Base-by-base conservation (phyloP, 768 basidiomycete species). In the Lactifluus subvellereus region DNA sequence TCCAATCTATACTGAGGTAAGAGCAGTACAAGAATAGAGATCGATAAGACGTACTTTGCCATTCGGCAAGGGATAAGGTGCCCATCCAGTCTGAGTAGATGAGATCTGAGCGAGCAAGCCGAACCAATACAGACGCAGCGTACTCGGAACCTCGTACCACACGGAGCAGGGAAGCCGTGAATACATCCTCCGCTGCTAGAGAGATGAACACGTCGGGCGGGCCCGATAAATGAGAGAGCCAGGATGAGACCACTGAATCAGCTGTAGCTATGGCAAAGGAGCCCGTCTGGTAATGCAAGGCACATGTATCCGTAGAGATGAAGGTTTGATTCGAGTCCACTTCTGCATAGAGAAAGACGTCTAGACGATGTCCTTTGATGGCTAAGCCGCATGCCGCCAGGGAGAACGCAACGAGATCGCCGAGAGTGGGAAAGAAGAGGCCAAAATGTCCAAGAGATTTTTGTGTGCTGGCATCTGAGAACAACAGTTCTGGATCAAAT, bases 41-140 rank as follows among this genome's bases (percentile, higher is more conserved):
- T 51, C 20, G 49, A 35, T 8, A 64, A 45, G 62, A 72, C 76
- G 58, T 57, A 89, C 89, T 80, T 72, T 73, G 74, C 79, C 84
- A 82, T 73, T 90, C 87, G 33, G 74, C 62, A 6, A 85, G 66
- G 2, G 82, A 74, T 30, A 91, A 74, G 0, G 83, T 75, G 3
- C 79, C 77, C 75, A 89, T 83, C 89, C 88, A 91, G 35, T 79
- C 77, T 2, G 77, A 77, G 63, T 81, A 77, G 16, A 68, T 71
- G 33, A 89, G 70, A 64, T 87, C 83, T n/a, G 64, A 66, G 8
- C 75, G 74, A 37, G 80, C 80, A 32, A 87, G 71, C 22, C 75
- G 75, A 1, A 86, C 72, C 9, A 79, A 18, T 10, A 75, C 75
- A 32, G 72, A 69, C 27, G 73, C 37, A 14, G 48, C 50, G 18